Conservation (phyloP, 208 protist genomes). For the Phytomonas sp. region DNA sequence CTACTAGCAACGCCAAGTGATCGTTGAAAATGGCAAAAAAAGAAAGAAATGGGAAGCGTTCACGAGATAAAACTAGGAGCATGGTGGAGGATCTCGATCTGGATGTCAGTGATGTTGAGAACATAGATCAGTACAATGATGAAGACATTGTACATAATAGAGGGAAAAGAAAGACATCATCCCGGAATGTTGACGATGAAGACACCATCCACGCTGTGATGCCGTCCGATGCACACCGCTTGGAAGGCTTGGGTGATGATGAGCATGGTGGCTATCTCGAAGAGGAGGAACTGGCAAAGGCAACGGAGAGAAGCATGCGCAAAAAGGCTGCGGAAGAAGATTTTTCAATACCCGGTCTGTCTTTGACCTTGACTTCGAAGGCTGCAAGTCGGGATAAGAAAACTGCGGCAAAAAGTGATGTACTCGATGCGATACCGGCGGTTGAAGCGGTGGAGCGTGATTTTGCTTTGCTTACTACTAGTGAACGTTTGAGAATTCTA, state of each 20-base stretch:
- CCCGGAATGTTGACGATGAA: constrained; percentile 14
- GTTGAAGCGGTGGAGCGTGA: constrained; percentile 87
- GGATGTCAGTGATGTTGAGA: constrained; percentile 29
- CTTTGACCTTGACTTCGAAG: constrained; percentile 15
- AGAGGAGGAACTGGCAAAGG: constrained; percentile 73
- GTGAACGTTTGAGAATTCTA: constrained; percentile 80
- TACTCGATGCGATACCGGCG: constrained; percentile 44
- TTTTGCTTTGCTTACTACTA: constrained; percentile 74
- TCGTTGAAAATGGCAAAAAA: constrained; percentile 27
- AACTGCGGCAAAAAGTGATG: constrained; percentile 2
- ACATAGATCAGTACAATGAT: constrained; percentile 18
- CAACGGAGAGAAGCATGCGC: constrained; percentile 49
- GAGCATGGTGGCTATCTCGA: constrained; percentile 54
- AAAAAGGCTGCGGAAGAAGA: constrained; percentile 55
- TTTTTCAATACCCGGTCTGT: constrained; percentile 72
- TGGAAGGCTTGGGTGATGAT: constrained; percentile 80
- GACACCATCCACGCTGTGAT: constrained; percentile 22
- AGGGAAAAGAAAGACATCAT: not conserved
- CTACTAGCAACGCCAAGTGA: not conserved
- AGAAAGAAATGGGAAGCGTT: constrained; percentile 20
- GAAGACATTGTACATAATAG: constrained; percentile 68
- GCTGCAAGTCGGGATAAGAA: constrained; percentile 8
- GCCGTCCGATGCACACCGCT: constrained; percentile 75
- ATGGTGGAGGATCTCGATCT: constrained; percentile 80
- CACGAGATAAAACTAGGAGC: constrained; percentile 25